phyloP scores from a whole-genome alignment of 257 asterid species.

The Lycium barbarum region DNA sequence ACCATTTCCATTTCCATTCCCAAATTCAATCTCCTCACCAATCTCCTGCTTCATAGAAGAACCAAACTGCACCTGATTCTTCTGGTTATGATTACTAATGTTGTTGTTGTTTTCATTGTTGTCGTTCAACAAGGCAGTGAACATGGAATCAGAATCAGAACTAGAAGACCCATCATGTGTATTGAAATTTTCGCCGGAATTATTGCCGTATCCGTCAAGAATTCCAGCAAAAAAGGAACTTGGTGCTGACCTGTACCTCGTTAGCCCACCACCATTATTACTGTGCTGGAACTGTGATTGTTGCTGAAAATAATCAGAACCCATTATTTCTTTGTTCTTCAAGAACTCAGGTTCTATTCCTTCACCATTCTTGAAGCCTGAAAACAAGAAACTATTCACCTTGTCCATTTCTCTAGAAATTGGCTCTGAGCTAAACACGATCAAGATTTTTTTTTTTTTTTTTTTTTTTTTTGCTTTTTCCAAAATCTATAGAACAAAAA shows the following conservation, averaged over 20 bases:
- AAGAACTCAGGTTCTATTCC: conserved; percentile 36
- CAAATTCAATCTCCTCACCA: conserved; percentile 49
- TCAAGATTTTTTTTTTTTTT: background rate
- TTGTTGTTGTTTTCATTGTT: background rate
- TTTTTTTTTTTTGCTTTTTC: background rate
- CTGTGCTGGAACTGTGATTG: conserved; percentile 37
- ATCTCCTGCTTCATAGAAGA: conserved; percentile 55
- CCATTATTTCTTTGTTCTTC: conserved; percentile 40
- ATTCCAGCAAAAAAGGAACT: conserved; percentile 66
- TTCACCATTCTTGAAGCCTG: conserved; percentile 42
- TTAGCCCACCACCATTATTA: conserved; percentile 49
- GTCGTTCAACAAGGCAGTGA: conserved; percentile 17
- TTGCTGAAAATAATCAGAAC: conserved; percentile 47
- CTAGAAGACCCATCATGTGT: conserved; percentile 31
- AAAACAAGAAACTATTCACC: conserved; percentile 34
- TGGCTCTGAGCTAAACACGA: conserved; percentile 49
- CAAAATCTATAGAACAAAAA: background rate
- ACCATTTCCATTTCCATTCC: conserved; percentile 47
- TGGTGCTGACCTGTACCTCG: conserved; percentile 81
- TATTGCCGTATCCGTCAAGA: conserved; percentile 44
- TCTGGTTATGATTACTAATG: conserved; percentile 24
- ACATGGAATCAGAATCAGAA: conserved; percentile 33
- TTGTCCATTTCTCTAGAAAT: conserved; percentile 52
- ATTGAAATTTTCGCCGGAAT: conserved; percentile 15
- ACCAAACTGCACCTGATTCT: conserved; percentile 37